Evolutionary conservation across 257 asterid genomes (phyloP).

Genomic region (Asclepias syriaca): DNA sequence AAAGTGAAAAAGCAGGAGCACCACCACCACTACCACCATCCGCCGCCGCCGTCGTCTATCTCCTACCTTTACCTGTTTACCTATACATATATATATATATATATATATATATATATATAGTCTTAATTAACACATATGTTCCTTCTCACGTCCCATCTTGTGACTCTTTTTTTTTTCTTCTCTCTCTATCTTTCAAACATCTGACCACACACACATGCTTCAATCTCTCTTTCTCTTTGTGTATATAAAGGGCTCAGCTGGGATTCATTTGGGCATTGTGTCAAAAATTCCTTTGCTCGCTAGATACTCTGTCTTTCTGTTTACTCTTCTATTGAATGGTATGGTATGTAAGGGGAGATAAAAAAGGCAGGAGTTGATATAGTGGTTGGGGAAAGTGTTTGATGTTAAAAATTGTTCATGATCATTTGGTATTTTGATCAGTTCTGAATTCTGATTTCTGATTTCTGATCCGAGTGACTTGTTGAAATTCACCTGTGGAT

Average conservation of each 20-base stretch:
- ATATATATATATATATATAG: not conserved
- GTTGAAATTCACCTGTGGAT: conserved; percentile 1
- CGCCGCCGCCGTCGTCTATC: not conserved
- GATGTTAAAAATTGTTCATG: not conserved
- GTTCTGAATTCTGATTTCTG: not conserved
- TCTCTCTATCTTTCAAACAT: not conserved
- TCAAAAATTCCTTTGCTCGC: not conserved
- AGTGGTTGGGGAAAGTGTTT: not conserved
- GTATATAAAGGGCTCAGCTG: not conserved
- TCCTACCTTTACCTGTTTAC: not conserved
- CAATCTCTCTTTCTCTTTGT: not conserved
- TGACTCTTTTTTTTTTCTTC: not conserved
- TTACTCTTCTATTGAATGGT: not conserved
- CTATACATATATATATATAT: not conserved
- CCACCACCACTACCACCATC: not conserved
- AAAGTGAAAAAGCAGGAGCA: not conserved
- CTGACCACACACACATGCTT: not conserved
- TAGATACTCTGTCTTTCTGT: not conserved
- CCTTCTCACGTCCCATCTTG: conserved; percentile 13
- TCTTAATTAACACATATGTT: not conserved
- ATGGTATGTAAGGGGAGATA: not conserved
- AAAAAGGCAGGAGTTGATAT: not conserved
- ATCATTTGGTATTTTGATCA: not conserved
- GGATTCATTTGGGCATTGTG: not conserved
- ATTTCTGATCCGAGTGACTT: conserved; percentile 4